Base-by-base conservation (phyloP, 148 eudicot species). In the Nyssa sinensis region DNA sequence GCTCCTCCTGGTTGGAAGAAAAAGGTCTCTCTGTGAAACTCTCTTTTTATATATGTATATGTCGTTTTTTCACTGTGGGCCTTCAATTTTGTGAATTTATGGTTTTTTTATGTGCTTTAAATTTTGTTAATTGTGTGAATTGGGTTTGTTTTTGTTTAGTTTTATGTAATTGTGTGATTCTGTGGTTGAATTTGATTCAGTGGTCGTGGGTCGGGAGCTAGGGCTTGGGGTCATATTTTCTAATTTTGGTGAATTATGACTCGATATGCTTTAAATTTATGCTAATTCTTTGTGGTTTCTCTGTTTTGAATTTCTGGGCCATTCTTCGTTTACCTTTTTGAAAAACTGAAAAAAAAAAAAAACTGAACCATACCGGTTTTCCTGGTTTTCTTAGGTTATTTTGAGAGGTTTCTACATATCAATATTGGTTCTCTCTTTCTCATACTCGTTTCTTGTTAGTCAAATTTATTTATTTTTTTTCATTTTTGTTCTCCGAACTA, bases 1-100 rank as follows among this genome's bases (percentile, higher is more conserved):
- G 84, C 87, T 64, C 87, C 87, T 84, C 23, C 73, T 75, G 87
- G 87, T 31, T 84, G 87, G 87, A 77, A 66, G 65, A 84, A 84
- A 72, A 72, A 58, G 87, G 87, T 84, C 23, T 13, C 6, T 63
- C 62, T 69, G 35, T 25, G 0, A 29, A 7, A 19, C 31, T 55
- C 25, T 67, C 7, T 74, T 7, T 31, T 24, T 24, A 31, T 3
- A 7, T 28, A 17, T 25, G 9, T 66, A 25, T 66, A 0, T 27
- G 24, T 19, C 2, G 3, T 37, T 37, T 37, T 37, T 37, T 60
- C 37, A 19, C 14, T 51, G 9, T 21, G 9, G 31, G 13, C n/a
- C 19, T 72, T 37, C 27, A 33, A n/a, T 24, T 19, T 24, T 64
- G n/a, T 58, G 60, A 47, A 23, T 13, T 41, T 53, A 55, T 9